Evolutionary conservation across 345 rosid species (phyloP), one percentile per base, ranked within the genome.

Genomic region (Physaria fendleri): DNA sequence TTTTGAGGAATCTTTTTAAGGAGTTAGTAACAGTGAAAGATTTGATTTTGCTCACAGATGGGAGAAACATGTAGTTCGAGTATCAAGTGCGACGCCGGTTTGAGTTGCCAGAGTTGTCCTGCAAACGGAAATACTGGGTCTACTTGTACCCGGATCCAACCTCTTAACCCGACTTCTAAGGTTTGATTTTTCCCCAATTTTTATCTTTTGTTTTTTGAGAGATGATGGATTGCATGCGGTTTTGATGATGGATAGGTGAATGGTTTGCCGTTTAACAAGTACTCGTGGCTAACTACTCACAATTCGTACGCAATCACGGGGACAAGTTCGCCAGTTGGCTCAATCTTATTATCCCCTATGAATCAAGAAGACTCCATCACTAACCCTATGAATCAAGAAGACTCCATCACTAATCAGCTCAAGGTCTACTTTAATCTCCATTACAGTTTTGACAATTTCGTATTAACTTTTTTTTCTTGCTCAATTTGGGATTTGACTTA

Each of bases 271-370:
- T 88, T 84, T 79, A 92, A 89, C 76, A 73, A 83, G 23, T 89
- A 92, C 39, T 83, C 97, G 6, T 92, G 95, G 97, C 56, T 92
- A 46, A 92, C 98, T 1, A 87, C 95, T 14, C 99, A 93, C 77
- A 93, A 93, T 66, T 85, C 99, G 1, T 93, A 12, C 52, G 82
- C 95, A 8, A 53, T 71, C 28, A 33, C 63, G 28, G 84, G 80
- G 39, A 75, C 74, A 29, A 74, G 41, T 56, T 74, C 97, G 24
- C 53, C 54, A 13, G 68, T 74, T 14, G 97, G 95, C 21, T 22
- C 88, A 1, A 0, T 29, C 20, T 17, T 85, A 6, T 0, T 83
- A 7, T 37, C 97, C n/a, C 84, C 89, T 0, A 73, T 55, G 53
- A 93, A 93, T 59, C 99, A 93, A 66, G 95, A 93, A 50, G 99